phyloP scores from a whole-genome alignment of 1,284 basidiomycete species.

The Paramarasmius palmivorus region DNA sequence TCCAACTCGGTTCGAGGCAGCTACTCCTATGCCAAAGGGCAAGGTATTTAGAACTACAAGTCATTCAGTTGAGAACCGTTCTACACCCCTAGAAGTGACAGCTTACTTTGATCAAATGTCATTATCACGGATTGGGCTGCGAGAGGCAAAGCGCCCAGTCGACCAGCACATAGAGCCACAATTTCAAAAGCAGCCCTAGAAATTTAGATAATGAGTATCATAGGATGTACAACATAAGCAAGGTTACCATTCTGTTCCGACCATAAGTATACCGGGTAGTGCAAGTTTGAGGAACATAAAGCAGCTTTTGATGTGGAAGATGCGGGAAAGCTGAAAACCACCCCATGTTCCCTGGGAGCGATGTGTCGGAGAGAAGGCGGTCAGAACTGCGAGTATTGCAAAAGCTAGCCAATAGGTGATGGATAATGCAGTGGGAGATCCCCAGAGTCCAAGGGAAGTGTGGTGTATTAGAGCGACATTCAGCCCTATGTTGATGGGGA shows the following conservation, averaged over 20 bases:
- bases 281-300: constrained; percentile 61
- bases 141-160: constrained; percentile 63
- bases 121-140: constrained; percentile 80
- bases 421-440: constrained; percentile 65
- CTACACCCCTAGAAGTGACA: not conserved
- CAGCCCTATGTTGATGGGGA: constrained; percentile 62
- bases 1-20: constrained; percentile 72
- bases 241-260: constrained; percentile 74
- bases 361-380: constrained; percentile 52
- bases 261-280: constrained; percentile 74
- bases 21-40: constrained; percentile 71
- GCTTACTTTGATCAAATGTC: constrained; percentile 77
- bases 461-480: constrained; percentile 63
- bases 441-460: constrained; percentile 60
- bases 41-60: constrained; percentile 61
- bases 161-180: constrained; percentile 74
- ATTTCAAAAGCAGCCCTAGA: constrained; percentile 78
- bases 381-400: constrained; percentile 47
- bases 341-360: constrained; percentile 63
- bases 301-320: constrained; percentile 52
- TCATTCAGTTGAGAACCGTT: constrained; percentile 2
- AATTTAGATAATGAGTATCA: constrained; percentile 1
- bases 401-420: constrained; percentile 74
- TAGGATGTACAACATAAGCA: not conserved
- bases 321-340: constrained; percentile 47